These are phyloP conservation scores for Calocybe gambosa DNA, from an alignment of 1,284 basidiomycete species.

Conservation along the genomic window DNA sequence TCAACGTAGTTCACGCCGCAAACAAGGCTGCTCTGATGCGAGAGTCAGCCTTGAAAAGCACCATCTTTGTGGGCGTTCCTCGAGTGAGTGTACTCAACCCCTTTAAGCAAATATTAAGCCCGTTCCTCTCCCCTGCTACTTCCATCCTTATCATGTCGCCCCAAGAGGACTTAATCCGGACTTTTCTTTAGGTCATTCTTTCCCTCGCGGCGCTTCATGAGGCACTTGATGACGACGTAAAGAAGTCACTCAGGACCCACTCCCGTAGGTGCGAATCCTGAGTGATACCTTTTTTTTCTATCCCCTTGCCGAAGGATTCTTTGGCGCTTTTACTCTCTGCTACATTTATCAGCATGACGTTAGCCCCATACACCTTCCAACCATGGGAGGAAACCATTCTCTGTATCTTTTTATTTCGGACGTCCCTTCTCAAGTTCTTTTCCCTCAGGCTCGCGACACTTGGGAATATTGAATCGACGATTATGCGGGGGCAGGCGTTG, in stretches of 20 bases:
- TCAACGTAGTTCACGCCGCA: slow-evolving; percentile 45
- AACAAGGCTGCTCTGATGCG: slow-evolving; percentile 82
- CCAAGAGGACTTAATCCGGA: slow-evolving; percentile 12
- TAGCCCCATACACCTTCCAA: neutral
- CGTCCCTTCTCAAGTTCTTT: neutral
- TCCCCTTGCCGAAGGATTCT: slow-evolving; percentile 14
- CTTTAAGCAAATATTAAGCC: slow-evolving; percentile 10
- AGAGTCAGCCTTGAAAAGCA: slow-evolving; percentile 90
- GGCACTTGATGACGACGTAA: slow-evolving; percentile 77
- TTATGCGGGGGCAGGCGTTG: slow-evolving; percentile 61
- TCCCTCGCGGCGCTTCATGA: slow-evolving; percentile 71
- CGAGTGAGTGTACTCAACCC: slow-evolving; percentile 47
- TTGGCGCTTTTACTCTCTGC: slow-evolving; percentile 2
- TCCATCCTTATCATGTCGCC: slow-evolving; percentile 3
- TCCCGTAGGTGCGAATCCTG: slow-evolving; percentile 54
- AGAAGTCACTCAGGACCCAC: slow-evolving; percentile 55
- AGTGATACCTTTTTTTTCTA: slow-evolving; percentile 5
- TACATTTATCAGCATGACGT: neutral
- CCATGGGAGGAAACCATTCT: slow-evolving; percentile 7
- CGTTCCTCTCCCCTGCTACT: neutral
- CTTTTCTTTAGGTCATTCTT: slow-evolving; percentile 64
- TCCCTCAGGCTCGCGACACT: slow-evolving; percentile 49
- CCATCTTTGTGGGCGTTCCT: slow-evolving; percentile 89
- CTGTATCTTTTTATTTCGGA: slow-evolving; percentile 3
- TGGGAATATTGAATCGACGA: slow-evolving; percentile 61